phyloP scores from a whole-genome alignment of 306 rosid genomes.

The Rosa lucieae region DNA sequence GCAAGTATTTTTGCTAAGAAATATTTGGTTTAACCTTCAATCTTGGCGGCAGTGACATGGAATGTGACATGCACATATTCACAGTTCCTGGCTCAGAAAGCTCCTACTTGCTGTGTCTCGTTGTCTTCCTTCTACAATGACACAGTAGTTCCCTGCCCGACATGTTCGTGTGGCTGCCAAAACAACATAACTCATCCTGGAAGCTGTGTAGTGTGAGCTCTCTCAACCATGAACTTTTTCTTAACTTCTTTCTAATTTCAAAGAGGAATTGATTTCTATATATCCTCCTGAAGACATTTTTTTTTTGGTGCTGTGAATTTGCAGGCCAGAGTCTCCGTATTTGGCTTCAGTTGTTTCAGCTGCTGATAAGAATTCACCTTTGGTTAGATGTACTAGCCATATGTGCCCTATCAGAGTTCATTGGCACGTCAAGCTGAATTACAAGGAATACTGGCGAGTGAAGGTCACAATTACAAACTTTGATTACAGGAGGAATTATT shows the following conservation, averaged over 20 bases:
- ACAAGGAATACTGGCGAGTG: conserved; percentile 86
- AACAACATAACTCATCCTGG: conserved; percentile 48
- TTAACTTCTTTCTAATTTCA: conserved; percentile 6
- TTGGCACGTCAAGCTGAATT: conserved; percentile 86
- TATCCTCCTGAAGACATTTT: not conserved
- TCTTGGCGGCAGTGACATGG: conserved; percentile 86
- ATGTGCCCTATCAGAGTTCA: conserved; percentile 92
- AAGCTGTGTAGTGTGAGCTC: conserved; percentile 69
- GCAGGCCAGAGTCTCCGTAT: conserved; percentile 58
- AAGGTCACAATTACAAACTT: conserved; percentile 82
- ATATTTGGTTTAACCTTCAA: conserved; percentile 2
- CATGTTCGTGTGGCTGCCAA: conserved; percentile 81
- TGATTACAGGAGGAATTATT: conserved; percentile 72
- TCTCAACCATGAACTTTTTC: conserved; percentile 20
- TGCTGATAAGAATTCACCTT: conserved; percentile 44
- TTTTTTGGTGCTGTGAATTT: conserved; percentile 6
- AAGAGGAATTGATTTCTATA: conserved; percentile 1
- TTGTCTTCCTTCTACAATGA: conserved; percentile 83
- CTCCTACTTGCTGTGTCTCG: conserved; percentile 88
- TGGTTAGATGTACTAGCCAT: conserved; percentile 79
- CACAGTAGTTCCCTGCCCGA: conserved; percentile 70
- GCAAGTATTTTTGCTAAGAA: not conserved
- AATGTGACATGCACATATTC: conserved; percentile 87
- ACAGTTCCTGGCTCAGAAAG: conserved; percentile 66
- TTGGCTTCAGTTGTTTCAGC: conserved; percentile 58